phyloP scores from a whole-genome alignment of 176 grass and related monocot species.

The Elymus sibiricus region DNA sequence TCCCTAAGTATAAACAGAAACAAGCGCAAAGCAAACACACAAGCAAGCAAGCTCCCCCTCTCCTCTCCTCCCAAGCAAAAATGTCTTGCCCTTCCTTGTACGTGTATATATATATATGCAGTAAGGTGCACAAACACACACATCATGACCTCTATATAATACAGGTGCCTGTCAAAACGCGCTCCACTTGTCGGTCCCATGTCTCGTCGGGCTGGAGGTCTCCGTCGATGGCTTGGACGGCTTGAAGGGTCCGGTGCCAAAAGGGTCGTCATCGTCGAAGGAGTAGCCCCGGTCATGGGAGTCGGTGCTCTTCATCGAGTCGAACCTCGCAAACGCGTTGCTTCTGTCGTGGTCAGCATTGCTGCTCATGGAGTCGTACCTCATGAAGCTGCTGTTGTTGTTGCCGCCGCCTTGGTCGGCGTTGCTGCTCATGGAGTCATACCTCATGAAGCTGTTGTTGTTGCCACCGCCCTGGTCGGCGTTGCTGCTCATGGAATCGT shows the following conservation, averaged over 20 bases:
- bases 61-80: conserved; percentile 5
- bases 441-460: background rate
- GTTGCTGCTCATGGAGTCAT: conserved; percentile 23
- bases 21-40: conserved; percentile 40
- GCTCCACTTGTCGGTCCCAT: conserved; percentile 75
- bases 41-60: background rate
- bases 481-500: conserved; percentile 63
- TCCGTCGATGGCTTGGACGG: conserved; percentile 40
- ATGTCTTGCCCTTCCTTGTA: conserved; percentile 40
- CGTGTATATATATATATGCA: conserved; percentile 55
- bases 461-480: background rate
- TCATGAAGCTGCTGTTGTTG: conserved; percentile 38
- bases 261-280: conserved; percentile 66
- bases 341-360: conserved; percentile 54
- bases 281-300: conserved; percentile 48
- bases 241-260: conserved; percentile 68
- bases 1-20: conserved; percentile 39
- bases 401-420: conserved; percentile 44
- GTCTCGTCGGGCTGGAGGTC: conserved; percentile 67
- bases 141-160: conserved; percentile 27
- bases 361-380: conserved; percentile 74
- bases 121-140: conserved; percentile 37
- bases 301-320: conserved; percentile 74
- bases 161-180: conserved; percentile 64
- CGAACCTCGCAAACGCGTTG: conserved; percentile 60